phyloP scores from a whole-genome alignment of 2,329 filamentous ascomycete genomes.

The Fusarium austroafricanum region DNA sequence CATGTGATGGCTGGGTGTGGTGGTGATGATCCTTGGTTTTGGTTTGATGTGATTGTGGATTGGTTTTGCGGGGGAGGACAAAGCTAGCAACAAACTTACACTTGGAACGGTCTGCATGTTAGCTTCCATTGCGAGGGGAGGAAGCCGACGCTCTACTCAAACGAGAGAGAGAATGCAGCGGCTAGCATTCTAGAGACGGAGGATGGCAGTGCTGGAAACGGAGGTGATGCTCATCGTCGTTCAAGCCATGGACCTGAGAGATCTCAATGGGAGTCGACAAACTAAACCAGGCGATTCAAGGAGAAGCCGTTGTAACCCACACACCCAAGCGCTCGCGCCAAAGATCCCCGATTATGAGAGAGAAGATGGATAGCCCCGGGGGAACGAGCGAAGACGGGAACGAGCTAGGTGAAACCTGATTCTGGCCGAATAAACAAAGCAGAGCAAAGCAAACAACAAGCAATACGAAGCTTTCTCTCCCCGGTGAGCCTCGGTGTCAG shows the following conservation, averaged over 20 bases:
- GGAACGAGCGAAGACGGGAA: constrained; percentile 33
- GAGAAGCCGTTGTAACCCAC: constrained; percentile 34
- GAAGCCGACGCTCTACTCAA: constrained; percentile 53
- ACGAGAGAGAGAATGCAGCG: constrained; percentile 51
- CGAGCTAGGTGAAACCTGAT: constrained; percentile 37
- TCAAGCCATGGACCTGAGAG: constrained; percentile 43
- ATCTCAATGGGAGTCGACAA: constrained; percentile 26
- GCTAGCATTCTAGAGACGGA: constrained; percentile 51
- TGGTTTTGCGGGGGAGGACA: constrained; percentile 36
- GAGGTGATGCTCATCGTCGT: constrained; percentile 48
- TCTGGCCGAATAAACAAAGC: constrained; percentile 23
- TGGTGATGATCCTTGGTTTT: constrained; percentile 38
- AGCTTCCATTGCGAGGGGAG: constrained; percentile 51
- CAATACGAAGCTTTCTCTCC: constrained; percentile 16
- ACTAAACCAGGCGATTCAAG: constrained; percentile 20
- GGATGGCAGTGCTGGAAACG: constrained; percentile 44
- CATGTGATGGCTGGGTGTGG: constrained; percentile 38
- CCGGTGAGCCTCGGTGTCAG: constrained; percentile 24
- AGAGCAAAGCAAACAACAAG: constrained; percentile 26
- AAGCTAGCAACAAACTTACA: constrained; percentile 54
- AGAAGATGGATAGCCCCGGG: constrained; percentile 16
- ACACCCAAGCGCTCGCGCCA: constrained; percentile 20
- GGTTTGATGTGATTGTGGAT: constrained; percentile 31
- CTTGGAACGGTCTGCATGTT: constrained; percentile 67
- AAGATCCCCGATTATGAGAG: constrained; percentile 30